Conservation (phyloP, 2,329 filamentous ascomycete genomes). For the Claviceps spartinae region DNA sequence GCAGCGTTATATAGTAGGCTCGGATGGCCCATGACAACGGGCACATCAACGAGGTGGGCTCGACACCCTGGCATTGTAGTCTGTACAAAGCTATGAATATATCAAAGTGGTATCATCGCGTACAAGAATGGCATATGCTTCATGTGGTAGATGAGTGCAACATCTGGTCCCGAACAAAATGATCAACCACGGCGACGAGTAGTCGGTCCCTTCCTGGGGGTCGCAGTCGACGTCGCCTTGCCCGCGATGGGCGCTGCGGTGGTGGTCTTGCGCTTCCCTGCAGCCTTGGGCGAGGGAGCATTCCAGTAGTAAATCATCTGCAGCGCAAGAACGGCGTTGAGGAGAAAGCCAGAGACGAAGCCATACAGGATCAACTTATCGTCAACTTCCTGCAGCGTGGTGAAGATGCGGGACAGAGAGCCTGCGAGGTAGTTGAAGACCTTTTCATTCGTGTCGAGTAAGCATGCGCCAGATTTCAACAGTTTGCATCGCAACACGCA, state of each 20-base stretch:
- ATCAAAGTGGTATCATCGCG: too few relatives aligned
- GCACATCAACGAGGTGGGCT: too few relatives aligned
- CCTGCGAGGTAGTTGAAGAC: constrained; percentile 97
- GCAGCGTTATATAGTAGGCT: too few relatives aligned
- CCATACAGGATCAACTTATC: constrained; percentile 93
- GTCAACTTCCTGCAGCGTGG: constrained; percentile 91
- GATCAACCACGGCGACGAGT: constrained; percentile 29
- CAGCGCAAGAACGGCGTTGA: constrained; percentile 73
- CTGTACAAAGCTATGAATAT: too few relatives aligned
- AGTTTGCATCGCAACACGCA: too few relatives aligned
- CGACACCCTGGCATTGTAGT: too few relatives aligned
- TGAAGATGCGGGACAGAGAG: constrained; percentile 90
- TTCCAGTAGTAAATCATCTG: constrained; percentile 99
- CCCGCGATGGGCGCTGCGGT: constrained; percentile 13
- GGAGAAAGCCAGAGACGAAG: constrained; percentile 78
- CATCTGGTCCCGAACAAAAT: background rate
- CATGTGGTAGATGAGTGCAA: background rate
- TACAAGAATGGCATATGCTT: background rate
- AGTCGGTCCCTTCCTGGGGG: constrained; percentile 28
- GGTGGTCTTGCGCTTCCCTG: constrained; percentile 26
- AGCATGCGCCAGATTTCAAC: too few relatives aligned
- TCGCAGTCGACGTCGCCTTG: constrained; percentile 16
- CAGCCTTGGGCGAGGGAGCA: constrained; percentile 34
- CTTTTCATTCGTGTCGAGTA: constrained; percentile 29
- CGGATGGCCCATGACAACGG: too few relatives aligned